Percentiles rank a stretch among this genome's conserved stretches.
phyloP scores from a whole-genome alignment of 2,329 filamentous ascomycete genomes.

The Fusarium falciforme region DNA sequence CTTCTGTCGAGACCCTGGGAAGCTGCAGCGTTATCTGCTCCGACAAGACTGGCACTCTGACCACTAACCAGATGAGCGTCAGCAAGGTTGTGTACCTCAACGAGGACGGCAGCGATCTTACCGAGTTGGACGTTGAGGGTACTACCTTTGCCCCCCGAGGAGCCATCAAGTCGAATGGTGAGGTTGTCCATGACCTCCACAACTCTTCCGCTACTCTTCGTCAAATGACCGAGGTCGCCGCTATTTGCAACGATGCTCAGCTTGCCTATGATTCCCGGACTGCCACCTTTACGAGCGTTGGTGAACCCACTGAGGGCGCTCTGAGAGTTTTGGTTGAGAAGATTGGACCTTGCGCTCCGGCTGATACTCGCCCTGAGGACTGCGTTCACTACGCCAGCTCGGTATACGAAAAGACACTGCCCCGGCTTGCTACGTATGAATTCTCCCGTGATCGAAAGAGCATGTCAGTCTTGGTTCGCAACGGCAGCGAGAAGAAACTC shows the following conservation, averaged over 20 bases:
- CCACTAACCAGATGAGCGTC: slow-evolving; percentile 99
- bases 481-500: slow-evolving; percentile 78
- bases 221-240: slow-evolving; percentile 78
- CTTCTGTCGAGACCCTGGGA: slow-evolving; percentile 96
- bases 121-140: slow-evolving; percentile 90
- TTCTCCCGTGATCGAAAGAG: slow-evolving; percentile 99
- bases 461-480: slow-evolving; percentile 93
- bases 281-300: slow-evolving; percentile 82
- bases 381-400: slow-evolving; percentile 85
- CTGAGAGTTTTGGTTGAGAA: slow-evolving; percentile 93
- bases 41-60: slow-evolving; percentile 98
- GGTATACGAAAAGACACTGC: slow-evolving; percentile 81
- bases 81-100: slow-evolving; percentile 90
- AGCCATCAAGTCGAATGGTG: slow-evolving; percentile 75
- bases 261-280: slow-evolving; percentile 84
- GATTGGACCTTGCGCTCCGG: slow-evolving; percentile 81
- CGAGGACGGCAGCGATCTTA: slow-evolving; percentile 77
- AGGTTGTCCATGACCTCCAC: slow-evolving; percentile 74
- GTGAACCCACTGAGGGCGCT: slow-evolving; percentile 95
- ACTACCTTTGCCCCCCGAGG: slow-evolving; percentile 92
- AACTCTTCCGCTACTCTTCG: slow-evolving; percentile 79
- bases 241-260: slow-evolving; percentile 89
- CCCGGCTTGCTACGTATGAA: slow-evolving; percentile 88
- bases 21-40: slow-evolving; percentile 99
- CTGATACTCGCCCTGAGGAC: slow-evolving; percentile 64